Base-by-base conservation (phyloP, 805 yeast genomes). In the Saccharomycopsis fodiens region DNA sequence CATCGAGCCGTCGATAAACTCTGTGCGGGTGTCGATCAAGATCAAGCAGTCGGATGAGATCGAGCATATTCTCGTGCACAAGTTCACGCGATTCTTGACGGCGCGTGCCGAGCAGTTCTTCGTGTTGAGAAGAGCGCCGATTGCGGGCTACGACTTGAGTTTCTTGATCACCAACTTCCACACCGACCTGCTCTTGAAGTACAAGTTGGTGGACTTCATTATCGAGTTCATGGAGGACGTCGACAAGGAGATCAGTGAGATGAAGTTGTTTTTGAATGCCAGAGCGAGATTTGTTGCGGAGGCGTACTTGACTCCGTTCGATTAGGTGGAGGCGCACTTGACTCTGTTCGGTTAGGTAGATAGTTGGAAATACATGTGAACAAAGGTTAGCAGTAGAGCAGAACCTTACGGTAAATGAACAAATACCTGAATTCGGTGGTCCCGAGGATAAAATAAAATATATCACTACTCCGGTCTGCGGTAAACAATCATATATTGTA, bases 201-300 rank as follows among this genome's bases (percentile, higher is more conserved):
- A 83, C 57, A 93, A 93, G 66, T 74, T 93, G 57, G 95, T 93
- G 37, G 98, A 93, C 64, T 93, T 93, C 64, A 89, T 93, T 55
- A 87, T 93, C 55, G 97, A 93, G 68, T 93, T 93, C 64, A 89
- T 93, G 97, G 97, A 93, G 65, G 98, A 89, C 59, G 98, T 93
- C 16, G 98, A 93, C 65, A 91, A 88, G 69, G 98, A 93, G 65
- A 93, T 93, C 59, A 86, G 96, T 65, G 98, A 93, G 63, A 93
- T 93, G 95, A 93, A 93, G 67, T 74, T 93, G 63, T 93, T 91
- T 64, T 76, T 93, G 62, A 93, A 93, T 60, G 96, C 98, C 12
- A 78, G 98, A 61, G 98, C 98, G 12, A 83, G 98, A 70, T 91
- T 87, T 51, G 94, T 88, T 41, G 98, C 98, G 22, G 98, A 93